Evolutionary conservation across 208 protist species (phyloP).

Genomic region (Jaenimonas drosophilae): DNA sequence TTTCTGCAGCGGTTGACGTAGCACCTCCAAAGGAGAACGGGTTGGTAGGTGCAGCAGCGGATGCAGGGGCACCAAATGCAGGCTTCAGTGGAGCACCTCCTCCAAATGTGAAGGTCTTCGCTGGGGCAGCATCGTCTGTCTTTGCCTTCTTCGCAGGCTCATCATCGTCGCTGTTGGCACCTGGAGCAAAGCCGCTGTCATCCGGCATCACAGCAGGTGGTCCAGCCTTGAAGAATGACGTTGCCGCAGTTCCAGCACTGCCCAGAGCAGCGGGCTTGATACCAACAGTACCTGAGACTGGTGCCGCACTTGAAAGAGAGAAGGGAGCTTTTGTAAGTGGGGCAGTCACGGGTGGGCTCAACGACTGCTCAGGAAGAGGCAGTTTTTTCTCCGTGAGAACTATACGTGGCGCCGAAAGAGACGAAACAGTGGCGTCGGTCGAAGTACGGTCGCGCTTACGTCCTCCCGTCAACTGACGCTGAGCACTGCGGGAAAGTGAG

Average conservation of each 20-base stretch:
- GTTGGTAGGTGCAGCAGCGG: not conserved
- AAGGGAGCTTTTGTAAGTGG: slow-evolving; percentile 1
- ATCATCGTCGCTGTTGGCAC: slow-evolving; percentile 35
- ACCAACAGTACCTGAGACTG: slow-evolving; percentile 1
- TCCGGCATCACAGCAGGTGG: slow-evolving; percentile 13
- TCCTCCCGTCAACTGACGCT: too few species aligned
- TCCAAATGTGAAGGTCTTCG: slow-evolving; percentile 8
- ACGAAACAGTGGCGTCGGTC: too few species aligned
- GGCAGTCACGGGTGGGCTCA: not conserved
- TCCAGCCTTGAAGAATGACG: slow-evolving; percentile 13
- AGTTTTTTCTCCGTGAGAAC: too few species aligned
- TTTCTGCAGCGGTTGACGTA: not conserved
- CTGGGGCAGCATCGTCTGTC: not conserved
- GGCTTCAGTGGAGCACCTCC: slow-evolving; percentile 6
- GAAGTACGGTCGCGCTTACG: too few species aligned
- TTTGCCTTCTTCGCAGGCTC: not conserved
- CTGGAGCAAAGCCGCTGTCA: slow-evolving; percentile 47
- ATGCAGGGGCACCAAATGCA: slow-evolving; percentile 3
- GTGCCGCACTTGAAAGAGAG: slow-evolving; percentile 8
- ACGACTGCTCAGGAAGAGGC: too few species aligned
- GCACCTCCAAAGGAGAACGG: slow-evolving; percentile 15
- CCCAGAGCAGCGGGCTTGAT: not conserved
- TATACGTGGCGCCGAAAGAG: too few species aligned
- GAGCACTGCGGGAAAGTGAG: too few species aligned
- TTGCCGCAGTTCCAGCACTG: slow-evolving; percentile 1